Conservation (phyloP, 352 stramenopile genomes). For the Thalassiosira delicatula region DNA sequence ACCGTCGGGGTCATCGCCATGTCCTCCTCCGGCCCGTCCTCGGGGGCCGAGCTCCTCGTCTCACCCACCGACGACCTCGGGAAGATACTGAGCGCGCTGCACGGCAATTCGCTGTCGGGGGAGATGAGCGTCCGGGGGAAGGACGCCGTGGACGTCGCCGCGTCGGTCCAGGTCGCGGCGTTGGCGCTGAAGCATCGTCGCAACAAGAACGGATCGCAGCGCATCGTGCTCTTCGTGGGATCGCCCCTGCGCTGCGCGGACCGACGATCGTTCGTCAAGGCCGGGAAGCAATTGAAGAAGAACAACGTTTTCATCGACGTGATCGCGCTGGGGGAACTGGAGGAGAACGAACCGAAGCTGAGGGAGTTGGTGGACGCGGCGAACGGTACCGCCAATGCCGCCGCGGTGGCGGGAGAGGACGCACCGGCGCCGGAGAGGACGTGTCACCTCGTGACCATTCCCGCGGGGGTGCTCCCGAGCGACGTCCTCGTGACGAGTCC, state of each 20-base stretch:
- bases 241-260: slow-evolving; percentile 81
- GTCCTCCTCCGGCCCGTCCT: slow-evolving; percentile 87
- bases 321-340: slow-evolving; percentile 95
- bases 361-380: slow-evolving; percentile 85
- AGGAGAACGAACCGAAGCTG: slow-evolving; percentile 86
- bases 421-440: slow-evolving; percentile 74
- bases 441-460: slow-evolving; percentile 96
- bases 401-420: slow-evolving; percentile 23
- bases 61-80: slow-evolving; percentile 97
- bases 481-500: slow-evolving; percentile 96
- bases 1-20: slow-evolving; percentile 97
- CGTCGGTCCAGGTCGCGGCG: slow-evolving; percentile 94
- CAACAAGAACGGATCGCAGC: slow-evolving; percentile 96
- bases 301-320: slow-evolving; percentile 99
- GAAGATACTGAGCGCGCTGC: slow-evolving; percentile 94
- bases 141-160: slow-evolving; percentile 89
- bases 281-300: slow-evolving; percentile 98
- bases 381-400: slow-evolving; percentile 87
- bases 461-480: slow-evolving; percentile 93
- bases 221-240: slow-evolving; percentile 97
- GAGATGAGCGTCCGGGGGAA: slow-evolving; percentile 15
- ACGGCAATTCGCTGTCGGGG: slow-evolving; percentile 84
- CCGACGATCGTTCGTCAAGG: slow-evolving; percentile 90
- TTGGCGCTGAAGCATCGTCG: slow-evolving; percentile 97
- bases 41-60: slow-evolving; percentile 92